Evolutionary conservation across 2,329 filamentous ascomycete genomes (phyloP), one percentile per base, ranked within the genome.

Genomic region (Zymoseptoria brevis): DNA sequence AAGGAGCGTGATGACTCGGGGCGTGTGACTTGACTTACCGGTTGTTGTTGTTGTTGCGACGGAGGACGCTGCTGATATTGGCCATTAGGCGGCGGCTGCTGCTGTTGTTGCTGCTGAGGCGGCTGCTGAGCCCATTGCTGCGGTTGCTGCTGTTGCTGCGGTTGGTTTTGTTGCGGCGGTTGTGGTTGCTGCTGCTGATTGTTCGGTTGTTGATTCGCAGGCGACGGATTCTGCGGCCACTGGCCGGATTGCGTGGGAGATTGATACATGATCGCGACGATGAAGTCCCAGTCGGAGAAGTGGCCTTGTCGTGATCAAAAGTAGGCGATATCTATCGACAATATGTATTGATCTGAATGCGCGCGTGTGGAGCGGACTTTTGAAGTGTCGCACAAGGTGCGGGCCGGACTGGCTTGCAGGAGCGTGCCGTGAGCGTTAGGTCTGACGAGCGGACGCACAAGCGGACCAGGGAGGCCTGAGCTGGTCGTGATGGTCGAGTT

Each of bases 21-120:
- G 13, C 35, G 54, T 58, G 62, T 59, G 59, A 70, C 68, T 68
- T 59, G 59, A 70, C 68, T 68, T 66, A 72, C 70, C 61, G 71
- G 70, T 52, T 68, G 65, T 26, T 58, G 62, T 26, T 58, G 62
- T 30, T 11, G 48, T 54, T 24, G 53, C 57, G 58, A 60, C 41
- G 58, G 26, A 50, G 64, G 68, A 51, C 69, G 64, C 26, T 68
- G 69, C 56, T 67, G 60, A 58, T 71, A 72, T 61, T 70, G 69
- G 55, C 68, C 69, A 58, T 72, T 73, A 24, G 67, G 67, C 30
- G 69, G 71, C 57, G 68, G 69, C 45, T 69, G 70, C 48, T 69
- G 68, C 48, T 60, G 57, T 53, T 63, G 64, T 51, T 63, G 30
- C 35, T 68, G 64, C 19, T 56, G 62, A 3, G 4, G 52, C 50